Evolutionary conservation across 805 yeast genomes (phyloP).

Genomic region (Debaryomyces maramus): DNA sequence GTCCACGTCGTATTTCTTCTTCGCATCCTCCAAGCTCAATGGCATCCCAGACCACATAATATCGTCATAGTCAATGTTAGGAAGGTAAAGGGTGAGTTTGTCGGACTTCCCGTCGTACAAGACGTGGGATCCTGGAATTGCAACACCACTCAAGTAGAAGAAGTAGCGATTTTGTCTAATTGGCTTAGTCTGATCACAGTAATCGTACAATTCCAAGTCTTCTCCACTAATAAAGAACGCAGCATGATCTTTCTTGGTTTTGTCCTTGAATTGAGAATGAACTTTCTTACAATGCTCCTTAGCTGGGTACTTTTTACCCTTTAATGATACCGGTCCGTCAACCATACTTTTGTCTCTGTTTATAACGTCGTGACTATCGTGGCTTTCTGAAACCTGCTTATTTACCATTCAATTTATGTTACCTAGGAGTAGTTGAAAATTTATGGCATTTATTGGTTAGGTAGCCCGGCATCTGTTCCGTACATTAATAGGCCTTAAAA

Average conservation of each 20-base stretch:
- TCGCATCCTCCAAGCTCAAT: constrained; percentile 62
- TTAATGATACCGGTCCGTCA: constrained; percentile 12
- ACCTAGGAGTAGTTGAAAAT: no score
- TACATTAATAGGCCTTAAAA: no score
- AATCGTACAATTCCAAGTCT: constrained; percentile 57
- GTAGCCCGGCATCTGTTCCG: background rate
- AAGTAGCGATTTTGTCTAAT: constrained; percentile 91
- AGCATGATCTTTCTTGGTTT: constrained; percentile 20
- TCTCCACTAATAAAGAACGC: constrained; percentile 64
- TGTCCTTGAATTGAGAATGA: constrained; percentile 27
- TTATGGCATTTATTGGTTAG: background rate
- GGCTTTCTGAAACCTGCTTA: no score
- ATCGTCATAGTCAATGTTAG: constrained; percentile 82
- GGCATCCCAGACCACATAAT: constrained; percentile 98
- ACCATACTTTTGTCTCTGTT: no score
- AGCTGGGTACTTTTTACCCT: constrained; percentile 72
- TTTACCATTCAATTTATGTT: no score
- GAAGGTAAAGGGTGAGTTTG: constrained; percentile 70
- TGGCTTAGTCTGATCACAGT: constrained; percentile 76
- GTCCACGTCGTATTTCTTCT: constrained; percentile 72
- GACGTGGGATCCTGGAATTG: constrained; percentile 74
- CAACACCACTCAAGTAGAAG: constrained; percentile 80
- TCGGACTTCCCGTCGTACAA: constrained; percentile 55
- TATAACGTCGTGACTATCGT: no score
- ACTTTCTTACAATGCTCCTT: constrained; percentile 68